Conservation (phyloP, 805 yeast genomes). For the Monosporozyma aerobia region DNA sequence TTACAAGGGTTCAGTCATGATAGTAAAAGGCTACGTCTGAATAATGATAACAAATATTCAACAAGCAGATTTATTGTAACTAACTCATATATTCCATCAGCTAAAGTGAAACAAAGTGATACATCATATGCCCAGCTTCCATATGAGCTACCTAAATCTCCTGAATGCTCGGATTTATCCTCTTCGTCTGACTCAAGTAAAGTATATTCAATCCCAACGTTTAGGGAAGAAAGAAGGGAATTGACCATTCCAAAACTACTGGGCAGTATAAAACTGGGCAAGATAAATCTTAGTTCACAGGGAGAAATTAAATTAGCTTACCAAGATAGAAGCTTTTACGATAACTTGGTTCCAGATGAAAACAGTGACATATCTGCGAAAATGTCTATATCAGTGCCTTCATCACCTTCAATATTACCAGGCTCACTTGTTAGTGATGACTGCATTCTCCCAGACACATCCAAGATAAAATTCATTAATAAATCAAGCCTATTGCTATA, state of each 20-base stretch:
- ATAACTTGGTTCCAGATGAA: conserved; percentile 5
- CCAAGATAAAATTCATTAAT: conserved; percentile 5
- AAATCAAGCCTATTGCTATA: conserved; percentile 6
- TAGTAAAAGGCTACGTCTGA: neutral
- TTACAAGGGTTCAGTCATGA: neutral
- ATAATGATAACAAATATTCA: neutral
- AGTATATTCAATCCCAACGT: conserved; percentile 36
- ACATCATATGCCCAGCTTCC: neutral
- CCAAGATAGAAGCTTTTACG: conserved; percentile 15
- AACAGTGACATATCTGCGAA: neutral
- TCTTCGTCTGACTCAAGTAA: conserved; percentile 7
- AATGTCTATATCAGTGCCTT: neutral
- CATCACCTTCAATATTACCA: neutral
- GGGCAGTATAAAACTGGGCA: conserved; percentile 12
- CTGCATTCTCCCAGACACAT: neutral
- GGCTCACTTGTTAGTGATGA: neutral
- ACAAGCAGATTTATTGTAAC: neutral
- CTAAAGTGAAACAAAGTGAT: neutral
- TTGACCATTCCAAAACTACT: conserved; percentile 13
- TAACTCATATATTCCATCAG: neutral
- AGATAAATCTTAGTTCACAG: conserved; percentile 3
- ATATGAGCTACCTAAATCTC: neutral
- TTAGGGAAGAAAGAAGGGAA: conserved; percentile 16
- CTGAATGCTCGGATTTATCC: neutral
- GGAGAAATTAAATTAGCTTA: conserved; percentile 4